Conservation (phyloP, 805 yeast species). For the Cyberlindnera xishuangbannaensis region DNA sequence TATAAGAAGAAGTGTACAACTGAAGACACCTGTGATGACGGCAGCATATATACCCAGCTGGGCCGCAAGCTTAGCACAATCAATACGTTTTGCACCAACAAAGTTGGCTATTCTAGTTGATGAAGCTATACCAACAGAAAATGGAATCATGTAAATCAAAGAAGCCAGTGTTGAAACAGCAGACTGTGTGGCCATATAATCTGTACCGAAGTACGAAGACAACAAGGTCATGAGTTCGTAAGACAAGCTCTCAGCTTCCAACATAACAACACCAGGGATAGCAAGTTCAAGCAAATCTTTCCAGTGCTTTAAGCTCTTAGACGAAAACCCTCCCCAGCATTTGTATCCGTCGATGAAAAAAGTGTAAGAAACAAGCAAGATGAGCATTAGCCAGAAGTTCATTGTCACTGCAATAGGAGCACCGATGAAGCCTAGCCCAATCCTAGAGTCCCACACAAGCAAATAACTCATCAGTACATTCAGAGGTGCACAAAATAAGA, state of each 20-base stretch:
- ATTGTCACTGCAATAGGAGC: constrained; percentile 69
- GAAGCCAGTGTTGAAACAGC: constrained; percentile 63
- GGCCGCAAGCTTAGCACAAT: constrained; percentile 41
- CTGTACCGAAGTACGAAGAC: constrained; percentile 65
- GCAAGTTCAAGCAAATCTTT: constrained; percentile 54
- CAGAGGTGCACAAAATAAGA: constrained; percentile 59
- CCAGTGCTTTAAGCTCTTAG: constrained; percentile 39
- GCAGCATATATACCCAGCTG: constrained; percentile 38
- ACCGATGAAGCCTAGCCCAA: constrained; percentile 67
- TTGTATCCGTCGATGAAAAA: constrained; percentile 33
- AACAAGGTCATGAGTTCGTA: constrained; percentile 68
- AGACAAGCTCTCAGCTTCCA: constrained; percentile 73
- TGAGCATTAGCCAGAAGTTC: constrained; percentile 59
- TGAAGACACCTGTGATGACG: constrained; percentile 40
- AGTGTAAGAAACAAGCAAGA: constrained; percentile 49
- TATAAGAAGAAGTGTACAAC: constrained; percentile 43
- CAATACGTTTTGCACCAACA: constrained; percentile 52
- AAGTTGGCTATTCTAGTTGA: constrained; percentile 71
- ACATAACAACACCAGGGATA: constrained; percentile 69
- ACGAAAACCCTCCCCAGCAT: constrained; percentile 31
- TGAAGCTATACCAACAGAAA: constrained; percentile 65
- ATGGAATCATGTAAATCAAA: constrained; percentile 65
- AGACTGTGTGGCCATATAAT: constrained; percentile 67
- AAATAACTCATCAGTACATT: constrained; percentile 55
- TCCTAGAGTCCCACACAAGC: constrained; percentile 54